Evolutionary conservation across 495 filamentous ascomycete genomes (phyloP).

Genomic region (Penicillium crystallinum): DNA sequence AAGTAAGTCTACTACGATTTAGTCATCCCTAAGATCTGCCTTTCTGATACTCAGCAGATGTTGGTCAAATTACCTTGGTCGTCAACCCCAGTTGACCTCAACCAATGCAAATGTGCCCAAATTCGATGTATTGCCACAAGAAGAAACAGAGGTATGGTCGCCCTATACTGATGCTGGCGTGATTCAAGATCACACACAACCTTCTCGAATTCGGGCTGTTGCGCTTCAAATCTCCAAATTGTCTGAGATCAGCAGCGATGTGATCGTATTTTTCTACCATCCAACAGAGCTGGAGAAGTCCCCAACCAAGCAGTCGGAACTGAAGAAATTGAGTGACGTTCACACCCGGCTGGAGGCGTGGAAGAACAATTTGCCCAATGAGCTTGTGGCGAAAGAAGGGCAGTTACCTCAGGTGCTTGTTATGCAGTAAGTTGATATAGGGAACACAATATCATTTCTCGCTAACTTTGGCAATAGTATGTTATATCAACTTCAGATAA

Average conservation of each 20-base stretch:
- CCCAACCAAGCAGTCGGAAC: slow-evolving; percentile 65
- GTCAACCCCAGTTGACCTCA: slow-evolving; percentile 78
- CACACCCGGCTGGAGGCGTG: slow-evolving; percentile 88
- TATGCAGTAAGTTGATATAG: slow-evolving; percentile 72
- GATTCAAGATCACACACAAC: slow-evolving; percentile 62
- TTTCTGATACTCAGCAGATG: slow-evolving; percentile 48
- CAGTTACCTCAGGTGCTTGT: slow-evolving; percentile 82
- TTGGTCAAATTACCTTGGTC: slow-evolving; percentile 97
- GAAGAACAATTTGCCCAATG: slow-evolving; percentile 78
- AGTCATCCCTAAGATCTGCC: background rate
- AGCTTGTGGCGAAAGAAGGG: slow-evolving; percentile 85
- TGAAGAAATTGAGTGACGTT: slow-evolving; percentile 89
- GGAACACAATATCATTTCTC: background rate
- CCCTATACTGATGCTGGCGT: slow-evolving; percentile 85
- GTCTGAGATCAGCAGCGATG: slow-evolving; percentile 89
- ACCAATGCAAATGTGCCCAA: slow-evolving; percentile 77
- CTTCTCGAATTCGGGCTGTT: slow-evolving; percentile 76
- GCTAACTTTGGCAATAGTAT: slow-evolving; percentile 57
- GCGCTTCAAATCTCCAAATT: slow-evolving; percentile 76
- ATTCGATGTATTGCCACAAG: slow-evolving; percentile 83
- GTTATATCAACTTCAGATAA: slow-evolving; percentile 95
- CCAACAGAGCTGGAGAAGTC: slow-evolving; percentile 58
- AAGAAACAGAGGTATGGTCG: slow-evolving; percentile 81
- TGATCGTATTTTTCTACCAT: slow-evolving; percentile 87
- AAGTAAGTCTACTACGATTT: slow-evolving; percentile 49